Evolutionary conservation across 2,329 filamentous ascomycete genomes (phyloP).

Genomic region (Ophiostoma piceae): DNA sequence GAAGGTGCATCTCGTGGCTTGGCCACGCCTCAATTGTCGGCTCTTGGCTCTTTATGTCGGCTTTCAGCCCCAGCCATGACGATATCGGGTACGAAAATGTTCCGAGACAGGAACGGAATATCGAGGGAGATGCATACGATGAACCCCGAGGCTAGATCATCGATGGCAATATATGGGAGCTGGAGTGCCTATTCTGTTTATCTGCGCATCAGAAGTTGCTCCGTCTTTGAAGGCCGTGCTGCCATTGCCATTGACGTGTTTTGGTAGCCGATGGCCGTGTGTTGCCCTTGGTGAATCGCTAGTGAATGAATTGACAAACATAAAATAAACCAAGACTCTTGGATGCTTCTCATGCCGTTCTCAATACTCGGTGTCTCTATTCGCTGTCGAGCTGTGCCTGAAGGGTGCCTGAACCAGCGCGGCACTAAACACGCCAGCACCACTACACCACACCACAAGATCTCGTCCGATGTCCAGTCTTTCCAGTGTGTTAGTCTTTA

Average conservation of each 20-base stretch:
- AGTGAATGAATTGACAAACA: neutral
- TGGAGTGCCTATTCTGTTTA: neutral
- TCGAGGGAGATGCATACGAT: neutral
- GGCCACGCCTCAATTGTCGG: neutral
- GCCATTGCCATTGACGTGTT: neutral
- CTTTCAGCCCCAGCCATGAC: neutral
- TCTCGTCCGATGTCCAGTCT: neutral
- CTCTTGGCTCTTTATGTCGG: neutral
- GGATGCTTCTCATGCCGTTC: neutral
- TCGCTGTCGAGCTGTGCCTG: neutral
- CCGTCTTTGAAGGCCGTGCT: neutral
- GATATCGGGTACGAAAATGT: neutral
- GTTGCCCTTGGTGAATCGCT: too few relatives aligned
- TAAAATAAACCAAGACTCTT: neutral
- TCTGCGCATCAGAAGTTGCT: neutral
- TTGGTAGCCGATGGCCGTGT: too few relatives aligned
- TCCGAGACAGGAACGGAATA: neutral
- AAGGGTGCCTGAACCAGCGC: neutral
- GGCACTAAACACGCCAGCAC: neutral
- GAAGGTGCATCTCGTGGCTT: constrained; percentile 3
- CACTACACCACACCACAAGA: neutral
- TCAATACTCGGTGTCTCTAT: neutral
- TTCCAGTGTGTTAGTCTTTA: neutral
- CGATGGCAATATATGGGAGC: neutral
- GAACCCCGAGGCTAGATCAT: too few relatives aligned